Percentiles rank a stretch among this genome's conserved stretches.
These are phyloP conservation scores for Luffa acutangula DNA, from an alignment of 306 rosid genomes.

Conservation along the genomic window DNA sequence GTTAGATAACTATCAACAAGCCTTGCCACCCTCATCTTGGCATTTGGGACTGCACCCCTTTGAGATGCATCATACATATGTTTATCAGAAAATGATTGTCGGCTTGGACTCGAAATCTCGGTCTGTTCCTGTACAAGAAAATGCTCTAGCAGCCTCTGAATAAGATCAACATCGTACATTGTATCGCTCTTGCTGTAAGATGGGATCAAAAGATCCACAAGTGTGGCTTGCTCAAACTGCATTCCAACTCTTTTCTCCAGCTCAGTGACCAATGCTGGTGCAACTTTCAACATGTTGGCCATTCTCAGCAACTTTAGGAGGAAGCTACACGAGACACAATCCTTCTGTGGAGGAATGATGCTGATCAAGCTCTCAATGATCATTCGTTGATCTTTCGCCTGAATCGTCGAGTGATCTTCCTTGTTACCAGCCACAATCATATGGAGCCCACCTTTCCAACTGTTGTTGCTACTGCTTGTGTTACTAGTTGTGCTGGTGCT, in stretches of 20 bases:
- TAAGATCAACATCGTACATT: slow-evolving; percentile 84
- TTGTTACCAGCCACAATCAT: slow-evolving; percentile 58
- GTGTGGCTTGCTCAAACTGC: slow-evolving; percentile 92
- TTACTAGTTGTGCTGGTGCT: slow-evolving; percentile 31
- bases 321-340: slow-evolving; percentile 88
- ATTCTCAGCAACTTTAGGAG: slow-evolving; percentile 80
- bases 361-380: slow-evolving; percentile 85
- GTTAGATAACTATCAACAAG: slow-evolving; percentile 97
- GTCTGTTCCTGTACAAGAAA: slow-evolving; percentile 89
- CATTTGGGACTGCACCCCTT: slow-evolving; percentile 39
- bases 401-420: slow-evolving; percentile 44
- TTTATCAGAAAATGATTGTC: slow-evolving; percentile 47
- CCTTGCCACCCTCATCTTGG: slow-evolving; percentile 92
- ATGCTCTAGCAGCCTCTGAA: slow-evolving; percentile 89
- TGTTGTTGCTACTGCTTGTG: slow-evolving; percentile 29
- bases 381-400: slow-evolving; percentile 80
- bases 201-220: slow-evolving; percentile 75
- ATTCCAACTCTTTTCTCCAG: slow-evolving; percentile 93
- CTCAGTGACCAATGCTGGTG: slow-evolving; percentile 88
- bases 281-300: slow-evolving; percentile 82
- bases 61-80: slow-evolving; percentile 34
- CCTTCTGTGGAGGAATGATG: slow-evolving; percentile 93
- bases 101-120: slow-evolving; percentile 63
- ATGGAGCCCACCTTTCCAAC: slow-evolving; percentile 79
- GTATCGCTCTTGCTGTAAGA: slow-evolving; percentile 57